These are phyloP conservation scores for Metschnikowia henanensis DNA, from an alignment of 805 yeast species.

Conservation along the genomic window DNA sequence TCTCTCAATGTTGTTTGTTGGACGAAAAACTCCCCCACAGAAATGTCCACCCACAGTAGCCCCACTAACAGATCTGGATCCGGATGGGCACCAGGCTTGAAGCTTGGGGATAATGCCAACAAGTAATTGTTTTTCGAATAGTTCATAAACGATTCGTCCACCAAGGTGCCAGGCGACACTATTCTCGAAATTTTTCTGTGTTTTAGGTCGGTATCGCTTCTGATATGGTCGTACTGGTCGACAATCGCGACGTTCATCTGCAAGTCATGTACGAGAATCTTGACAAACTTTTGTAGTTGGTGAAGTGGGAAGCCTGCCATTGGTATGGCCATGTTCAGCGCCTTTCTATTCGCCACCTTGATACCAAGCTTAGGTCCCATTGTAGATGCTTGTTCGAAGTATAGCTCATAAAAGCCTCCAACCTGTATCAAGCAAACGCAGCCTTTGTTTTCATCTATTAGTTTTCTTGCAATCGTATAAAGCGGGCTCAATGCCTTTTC, in stretches of 20 bases:
- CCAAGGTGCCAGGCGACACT: conserved; percentile 89
- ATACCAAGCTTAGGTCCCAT: conserved; percentile 72
- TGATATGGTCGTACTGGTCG: conserved; percentile 52
- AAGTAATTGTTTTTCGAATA: conserved; percentile 70
- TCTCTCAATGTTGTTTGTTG: conserved; percentile 62
- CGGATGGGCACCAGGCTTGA: conserved; percentile 36
- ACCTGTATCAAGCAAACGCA: conserved; percentile 63
- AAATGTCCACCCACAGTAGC: conserved; percentile 84
- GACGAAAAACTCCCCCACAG: conserved; percentile 75
- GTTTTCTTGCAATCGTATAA: conserved; percentile 31
- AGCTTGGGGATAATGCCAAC: conserved; percentile 50
- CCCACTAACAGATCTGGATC: conserved; percentile 56
- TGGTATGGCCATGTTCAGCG: conserved; percentile 48
- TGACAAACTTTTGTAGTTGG: conserved; percentile 71
- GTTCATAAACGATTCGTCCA: conserved; percentile 83
- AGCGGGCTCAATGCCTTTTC: conserved; percentile 34
- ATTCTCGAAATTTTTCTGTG: conserved; percentile 75
- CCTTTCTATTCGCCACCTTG: conserved; percentile 59
- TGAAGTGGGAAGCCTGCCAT: conserved; percentile 91
- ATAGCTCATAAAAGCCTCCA: conserved; percentile 85
- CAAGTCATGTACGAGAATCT: conserved; percentile 66
- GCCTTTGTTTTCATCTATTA: conserved; percentile 36
- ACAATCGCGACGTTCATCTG: conserved; percentile 77
- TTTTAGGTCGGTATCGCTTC: conserved; percentile 34
- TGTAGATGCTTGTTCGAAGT: conserved; percentile 82